A percentile compares a stretch with the other conserved stretches of the same genome.
Evolutionary conservation across 2,329 filamentous ascomycete genomes (phyloP).

Genomic region (Leptosphaerulina australis): DNA sequence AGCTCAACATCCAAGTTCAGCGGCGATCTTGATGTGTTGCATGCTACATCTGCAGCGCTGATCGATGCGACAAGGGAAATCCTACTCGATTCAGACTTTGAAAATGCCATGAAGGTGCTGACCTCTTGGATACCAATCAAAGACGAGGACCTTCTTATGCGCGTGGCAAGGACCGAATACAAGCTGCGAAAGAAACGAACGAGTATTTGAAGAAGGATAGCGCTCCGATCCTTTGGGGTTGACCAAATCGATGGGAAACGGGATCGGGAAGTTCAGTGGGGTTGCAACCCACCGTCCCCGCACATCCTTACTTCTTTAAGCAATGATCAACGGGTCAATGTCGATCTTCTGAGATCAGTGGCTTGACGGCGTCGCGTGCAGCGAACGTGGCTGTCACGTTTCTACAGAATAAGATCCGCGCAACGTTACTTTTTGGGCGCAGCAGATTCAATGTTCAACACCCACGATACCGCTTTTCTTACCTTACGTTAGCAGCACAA

Average conservation of each 20-base stretch:
- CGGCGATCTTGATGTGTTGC: constrained; percentile 81
- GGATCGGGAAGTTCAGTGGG: constrained; percentile 20
- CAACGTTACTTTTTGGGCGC: constrained; percentile 23
- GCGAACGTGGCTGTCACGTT: constrained; percentile 44
- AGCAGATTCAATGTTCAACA: constrained; percentile 12
- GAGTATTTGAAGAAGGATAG: constrained; percentile 32
- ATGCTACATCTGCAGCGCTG: constrained; percentile 86
- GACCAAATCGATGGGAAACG: constrained; percentile 20
- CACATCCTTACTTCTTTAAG: constrained; percentile 35
- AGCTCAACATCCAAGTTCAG: constrained; percentile 49
- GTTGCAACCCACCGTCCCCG: constrained; percentile 6
- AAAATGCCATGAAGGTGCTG: constrained; percentile 96
- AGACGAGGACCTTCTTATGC: constrained; percentile 93
- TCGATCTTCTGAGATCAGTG: constrained; percentile 45
- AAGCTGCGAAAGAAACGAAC: constrained; percentile 66
- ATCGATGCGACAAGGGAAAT: constrained; percentile 90
- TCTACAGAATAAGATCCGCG: constrained; percentile 20
- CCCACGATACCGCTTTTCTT: constrained; percentile 16
- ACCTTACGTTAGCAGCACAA: constrained; percentile 17
- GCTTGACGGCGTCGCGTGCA: constrained; percentile 40
- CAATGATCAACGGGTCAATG: constrained; percentile 29
- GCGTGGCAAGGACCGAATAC: constrained; percentile 85
- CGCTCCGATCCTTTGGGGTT: constrained; percentile 16
- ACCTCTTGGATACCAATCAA: constrained; percentile 93
- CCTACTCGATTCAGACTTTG: constrained; percentile 90